Base-by-base conservation (phyloP, 2,329 filamentous ascomycete genomes). In the Claviceps sp. region DNA sequence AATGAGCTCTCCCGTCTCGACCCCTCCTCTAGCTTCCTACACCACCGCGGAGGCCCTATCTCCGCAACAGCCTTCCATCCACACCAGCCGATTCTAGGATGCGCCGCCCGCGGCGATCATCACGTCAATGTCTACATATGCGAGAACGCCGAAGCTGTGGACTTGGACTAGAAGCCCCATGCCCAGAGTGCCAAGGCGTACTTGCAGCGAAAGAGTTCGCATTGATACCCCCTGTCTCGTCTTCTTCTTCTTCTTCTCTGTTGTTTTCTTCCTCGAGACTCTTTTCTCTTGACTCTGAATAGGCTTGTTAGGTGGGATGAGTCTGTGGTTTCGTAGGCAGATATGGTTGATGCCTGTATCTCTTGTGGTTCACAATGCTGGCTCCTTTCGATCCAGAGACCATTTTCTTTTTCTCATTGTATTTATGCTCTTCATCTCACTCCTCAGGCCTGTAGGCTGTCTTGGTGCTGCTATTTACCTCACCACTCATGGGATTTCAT, bases 1-100 rank as follows among this genome's bases (percentile, higher is more conserved):
- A 77, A 76, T 50, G 79, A 86, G 57, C 80, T 97, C 47, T 93
- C 87, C 5, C 83, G 81, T 20, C 80, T 93, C 56, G 90, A 97
- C 65, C 91, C 91, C 0, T 94, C 95, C 66, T 88, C 87, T 46
- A 88, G 85, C 63, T 94, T 94, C 72, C 73, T 95, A 16, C 83
- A 87, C 56, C 85, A 89, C 61, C 84, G 87, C 49, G 83, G 84
- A 52, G 80, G 83, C 6, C 86, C 93, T 1, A 94, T 98, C 58
- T 83, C 89, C 3, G 80, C 86, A 38, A 95, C 91, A 8, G 86
- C 90, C 0, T 98, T 97, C 73, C 93, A 98, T 68, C 93, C 93
- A 1, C 93, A 98, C 67, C 82, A 86, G 50, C 90, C 95, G 70
- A 83, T 96, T 67, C 77, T 98, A 55, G 90, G 88, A 38, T 93